These are phyloP conservation scores for Lentinula novae-zelandiae DNA, from an alignment of 1,284 basidiomycete species.

Conservation along the genomic window DNA sequence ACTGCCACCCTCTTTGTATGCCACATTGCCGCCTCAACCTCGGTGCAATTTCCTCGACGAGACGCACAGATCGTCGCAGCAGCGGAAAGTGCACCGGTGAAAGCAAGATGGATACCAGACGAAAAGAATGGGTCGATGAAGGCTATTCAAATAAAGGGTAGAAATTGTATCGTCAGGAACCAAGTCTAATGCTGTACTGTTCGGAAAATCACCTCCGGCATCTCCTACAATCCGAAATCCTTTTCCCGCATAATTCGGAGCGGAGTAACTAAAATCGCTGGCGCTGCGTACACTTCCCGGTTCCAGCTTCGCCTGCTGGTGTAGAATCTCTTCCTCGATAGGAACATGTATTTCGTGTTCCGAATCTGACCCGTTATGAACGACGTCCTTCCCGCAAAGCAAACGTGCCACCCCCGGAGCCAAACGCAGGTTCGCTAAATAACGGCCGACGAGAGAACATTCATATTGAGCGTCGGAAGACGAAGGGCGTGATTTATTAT, in stretches of 20 bases:
- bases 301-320: conserved; percentile 28
- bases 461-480: conserved; percentile 21
- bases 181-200: neutral
- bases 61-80: conserved; percentile 62
- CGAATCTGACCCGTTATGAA: neutral
- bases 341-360: neutral
- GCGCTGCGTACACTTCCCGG: conserved; percentile 41
- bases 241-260: conserved; percentile 54
- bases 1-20: conserved; percentile 56
- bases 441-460: conserved; percentile 34
- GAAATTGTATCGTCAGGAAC: neutral
- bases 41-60: conserved; percentile 52
- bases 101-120: conserved; percentile 63
- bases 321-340: neutral
- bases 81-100: conserved; percentile 61
- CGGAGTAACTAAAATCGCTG: conserved; percentile 69
- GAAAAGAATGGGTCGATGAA: conserved; percentile 78
- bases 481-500: conserved; percentile 25
- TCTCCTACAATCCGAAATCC: conserved; percentile 67
- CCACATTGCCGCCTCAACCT: conserved; percentile 51
- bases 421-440: conserved; percentile 45
- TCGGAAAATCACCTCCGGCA: conserved; percentile 52
- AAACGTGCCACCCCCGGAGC: conserved; percentile 54
- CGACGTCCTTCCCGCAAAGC: conserved; percentile 41
- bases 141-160: conserved; percentile 31